Evolutionary conservation across 2,329 filamentous ascomycete species (phyloP), one percentile per base, ranked within the genome.

Genomic region (Sporothrix brunneoviolacea): DNA sequence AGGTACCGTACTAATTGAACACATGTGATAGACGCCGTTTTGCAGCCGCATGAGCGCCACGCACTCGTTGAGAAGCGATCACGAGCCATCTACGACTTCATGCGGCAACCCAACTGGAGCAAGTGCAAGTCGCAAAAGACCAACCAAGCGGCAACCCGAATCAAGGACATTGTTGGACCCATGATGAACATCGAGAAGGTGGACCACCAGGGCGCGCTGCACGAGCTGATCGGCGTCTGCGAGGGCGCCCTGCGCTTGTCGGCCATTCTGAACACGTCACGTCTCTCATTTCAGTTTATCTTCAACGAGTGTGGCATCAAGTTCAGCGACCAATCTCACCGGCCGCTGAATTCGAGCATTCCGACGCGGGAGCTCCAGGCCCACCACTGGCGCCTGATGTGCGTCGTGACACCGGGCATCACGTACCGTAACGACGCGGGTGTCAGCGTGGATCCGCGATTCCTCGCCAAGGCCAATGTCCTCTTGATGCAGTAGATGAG

Each of bases 331-430:
- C 67, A 74, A 56, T 69, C 65, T 2, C 56, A 81, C 76, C 71
- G 63, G 65, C 40, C 70, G 56, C 48, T 76, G 54, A 75, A 76
- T 62, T 67, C 68, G 21, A 55, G 60, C 32, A 58, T 65, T 24
- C 66, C 72, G 32, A 64, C 69, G 0, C 60, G 67, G 49, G 65
- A 71, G 46, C 61, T 80, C 18, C 75, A 79, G 63, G 64, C 68
- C 6, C 68, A 69, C 57, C 75, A 79, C 58, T 73, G 68, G 63
- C 71, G 76, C 5, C 62, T 81, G n/a, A 71, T 73, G 48, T 66
- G 79, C 2, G 73, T 76, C 24, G 72, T 76, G 5, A 79, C 77
- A 0, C 77, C 77, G 1, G 70, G 74, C 8, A 70, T 80, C 40
- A 79, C 75, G 2, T 70, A 76, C 57, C 69, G 76, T 28, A 76